Conservation (phyloP, 768 basidiomycete genomes). For the Amanita subjunquillea region DNA sequence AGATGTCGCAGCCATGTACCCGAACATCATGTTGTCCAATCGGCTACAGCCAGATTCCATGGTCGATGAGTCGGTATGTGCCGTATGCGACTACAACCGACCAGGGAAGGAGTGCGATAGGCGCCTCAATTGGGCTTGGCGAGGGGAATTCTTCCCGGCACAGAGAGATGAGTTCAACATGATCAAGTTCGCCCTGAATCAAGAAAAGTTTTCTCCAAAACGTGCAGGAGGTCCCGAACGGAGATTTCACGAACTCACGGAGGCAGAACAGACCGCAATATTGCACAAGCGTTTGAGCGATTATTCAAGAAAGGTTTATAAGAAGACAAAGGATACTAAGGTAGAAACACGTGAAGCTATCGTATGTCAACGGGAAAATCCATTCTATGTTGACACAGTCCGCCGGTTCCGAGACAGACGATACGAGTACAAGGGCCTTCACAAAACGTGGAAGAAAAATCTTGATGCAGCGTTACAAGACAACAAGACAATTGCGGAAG, state of each 20-base stretch:
- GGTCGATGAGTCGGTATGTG: constrained; percentile 92
- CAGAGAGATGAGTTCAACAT: constrained; percentile 97
- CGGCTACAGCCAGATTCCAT: constrained; percentile 97
- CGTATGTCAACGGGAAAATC: constrained; percentile 95
- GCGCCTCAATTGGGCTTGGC: constrained; percentile 94
- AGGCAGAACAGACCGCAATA: constrained; percentile 82
- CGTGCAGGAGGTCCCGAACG: constrained; percentile 63
- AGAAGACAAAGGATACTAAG: constrained; percentile 96
- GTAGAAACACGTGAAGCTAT: constrained; percentile 90
- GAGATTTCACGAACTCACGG: constrained; percentile 73
- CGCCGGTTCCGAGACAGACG: constrained; percentile 94
- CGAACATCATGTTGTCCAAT: constrained; percentile 99
- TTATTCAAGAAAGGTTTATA: constrained; percentile 97
- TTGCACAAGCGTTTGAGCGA: constrained; percentile 96
- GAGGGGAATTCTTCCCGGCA: constrained; percentile 97
- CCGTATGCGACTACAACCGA: constrained; percentile 96
- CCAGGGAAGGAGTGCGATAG: constrained; percentile 94
- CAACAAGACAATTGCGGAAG: constrained; percentile 68
- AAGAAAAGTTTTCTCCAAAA: constrained; percentile 84
- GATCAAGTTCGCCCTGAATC: constrained; percentile 94
- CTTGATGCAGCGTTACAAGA: constrained; percentile 66
- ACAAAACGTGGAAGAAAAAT: constrained; percentile 99
- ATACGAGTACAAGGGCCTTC: constrained; percentile 97
- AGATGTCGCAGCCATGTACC: constrained; percentile 99
- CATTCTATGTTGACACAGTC: constrained; percentile 98